Evolutionary conservation across 148 eudicot genomes (phyloP).

Genomic region (Vaccinium myrtillus): DNA sequence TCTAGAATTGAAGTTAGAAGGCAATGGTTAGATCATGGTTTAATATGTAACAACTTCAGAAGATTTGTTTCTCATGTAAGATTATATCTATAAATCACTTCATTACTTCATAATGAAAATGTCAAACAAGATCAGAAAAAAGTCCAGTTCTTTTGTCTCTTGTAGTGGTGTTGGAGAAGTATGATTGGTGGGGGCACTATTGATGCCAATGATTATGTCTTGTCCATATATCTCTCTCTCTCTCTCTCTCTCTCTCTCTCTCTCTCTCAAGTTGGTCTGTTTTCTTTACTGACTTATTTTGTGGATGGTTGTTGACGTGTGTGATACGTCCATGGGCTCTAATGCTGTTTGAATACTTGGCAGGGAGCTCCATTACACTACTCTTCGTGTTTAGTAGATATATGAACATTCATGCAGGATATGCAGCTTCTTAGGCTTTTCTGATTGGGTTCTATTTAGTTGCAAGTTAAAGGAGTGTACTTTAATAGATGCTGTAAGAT

Average conservation of each 20-base stretch:
- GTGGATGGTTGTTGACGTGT: neutral
- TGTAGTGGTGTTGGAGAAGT: neutral
- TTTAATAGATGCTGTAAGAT: neutral
- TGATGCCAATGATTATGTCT: neutral
- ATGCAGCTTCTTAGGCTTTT: neutral
- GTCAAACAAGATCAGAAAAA: constrained; percentile 16
- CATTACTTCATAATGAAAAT: neutral
- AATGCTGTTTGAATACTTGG: neutral
- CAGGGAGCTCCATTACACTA: neutral
- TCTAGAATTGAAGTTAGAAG: neutral
- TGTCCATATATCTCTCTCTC: too few species aligned
- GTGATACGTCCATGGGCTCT: neutral
- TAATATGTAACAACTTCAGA: neutral
- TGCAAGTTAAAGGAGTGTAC: neutral
- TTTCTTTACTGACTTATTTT: neutral
- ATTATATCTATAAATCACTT: too few species aligned
- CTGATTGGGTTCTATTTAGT: neutral
- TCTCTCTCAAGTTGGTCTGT: neutral
- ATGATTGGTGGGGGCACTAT: neutral
- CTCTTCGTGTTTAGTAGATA: neutral
- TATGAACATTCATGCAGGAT: neutral
- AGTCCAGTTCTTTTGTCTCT: neutral
- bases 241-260: neutral
- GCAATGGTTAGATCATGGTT: neutral
- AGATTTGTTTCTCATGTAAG: neutral